Evolutionary conservation across 768 basidiomycete genomes (phyloP), one percentile per base, ranked within the genome.

Genomic region (Galerina marginata): DNA sequence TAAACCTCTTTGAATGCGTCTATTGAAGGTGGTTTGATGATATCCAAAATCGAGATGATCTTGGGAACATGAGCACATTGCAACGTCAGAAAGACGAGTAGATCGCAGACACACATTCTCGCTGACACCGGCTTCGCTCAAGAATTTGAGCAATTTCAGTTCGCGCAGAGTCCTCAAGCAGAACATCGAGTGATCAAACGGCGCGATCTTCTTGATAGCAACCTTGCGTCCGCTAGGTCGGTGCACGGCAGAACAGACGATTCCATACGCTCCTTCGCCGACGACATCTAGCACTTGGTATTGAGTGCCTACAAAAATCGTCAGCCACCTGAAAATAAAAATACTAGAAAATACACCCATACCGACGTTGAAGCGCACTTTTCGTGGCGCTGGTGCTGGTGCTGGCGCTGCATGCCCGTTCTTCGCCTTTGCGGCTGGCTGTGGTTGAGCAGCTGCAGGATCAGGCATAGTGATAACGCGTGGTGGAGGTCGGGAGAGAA

Each of bases 41-140:
- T 96, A 72, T 99, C 97, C 59, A 98, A 83, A 70, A 99, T 95
- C 11, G 92, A 87, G 74, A 98, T 98, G 78, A 99, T 96, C 69
- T 75, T 66, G n/a, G 45, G 47, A 58, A 36, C 62, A 64, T 65
- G 63, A 65, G 63, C 56, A 48, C 39, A n/a, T 42, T 52, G 39
- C 26, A 33, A 54, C 39, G 15, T 23, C 38, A 20, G 53, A 49
- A 25, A 23, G 46, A 59, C 40, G 36, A 47, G 53, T 25, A 36
- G 16, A 63, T 45, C 15, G 53, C 15, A 36, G 53, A 72, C 78
- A 63, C 75, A 94, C 91, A 69, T 94, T 94, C 79, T 94, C 92
- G 80, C 90, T 91, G 69, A 94, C 92, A 40, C 93, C 91, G 0
- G 91, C 89, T 78, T 94, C 92, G 69, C 88, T 91, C 62, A 95